These are phyloP conservation scores for Candida ponderosae DNA, from an alignment of 805 yeast genomes.

Conservation along the genomic window DNA sequence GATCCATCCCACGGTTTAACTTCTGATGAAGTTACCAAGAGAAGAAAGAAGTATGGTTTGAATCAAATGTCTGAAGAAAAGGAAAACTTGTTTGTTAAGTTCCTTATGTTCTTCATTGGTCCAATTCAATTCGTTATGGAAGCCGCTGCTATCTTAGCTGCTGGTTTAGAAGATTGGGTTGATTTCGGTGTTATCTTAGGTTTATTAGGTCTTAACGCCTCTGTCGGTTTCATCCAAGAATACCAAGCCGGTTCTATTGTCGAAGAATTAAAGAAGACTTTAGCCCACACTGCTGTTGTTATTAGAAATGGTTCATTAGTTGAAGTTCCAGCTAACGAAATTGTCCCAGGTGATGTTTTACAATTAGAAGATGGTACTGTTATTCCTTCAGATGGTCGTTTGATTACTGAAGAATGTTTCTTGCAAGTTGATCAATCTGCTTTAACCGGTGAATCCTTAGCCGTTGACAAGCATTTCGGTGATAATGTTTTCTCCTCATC, in stretches of 20 bases:
- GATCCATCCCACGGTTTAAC: slow-evolving; percentile 73
- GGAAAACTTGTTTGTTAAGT: slow-evolving; percentile 73
- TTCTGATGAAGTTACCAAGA: slow-evolving; percentile 66
- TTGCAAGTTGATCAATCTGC: slow-evolving; percentile 95
- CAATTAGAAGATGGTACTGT: slow-evolving; percentile 91
- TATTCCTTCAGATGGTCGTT: slow-evolving; percentile 88
- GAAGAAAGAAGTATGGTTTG: slow-evolving; percentile 87
- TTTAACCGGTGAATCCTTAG: slow-evolving; percentile 94
- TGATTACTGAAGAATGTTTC: slow-evolving; percentile 77
- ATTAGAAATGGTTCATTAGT: slow-evolving; percentile 72
- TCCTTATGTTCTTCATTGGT: slow-evolving; percentile 83
- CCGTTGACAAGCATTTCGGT: slow-evolving; percentile 87
- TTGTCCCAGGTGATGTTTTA: slow-evolving; percentile 93
- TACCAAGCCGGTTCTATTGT: slow-evolving; percentile 98
- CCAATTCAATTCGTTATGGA: slow-evolving; percentile 97
- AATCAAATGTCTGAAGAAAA: slow-evolving; percentile 88
- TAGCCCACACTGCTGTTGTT: slow-evolving; percentile 83
- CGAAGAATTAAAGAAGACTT: slow-evolving; percentile 90
- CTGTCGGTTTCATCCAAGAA: slow-evolving; percentile 95
- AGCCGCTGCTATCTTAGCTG: slow-evolving; percentile 92
- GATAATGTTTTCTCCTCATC: slow-evolving; percentile 88
- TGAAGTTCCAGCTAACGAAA: slow-evolving; percentile 75
- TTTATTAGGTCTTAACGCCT: slow-evolving; percentile 77
- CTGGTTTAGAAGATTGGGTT: slow-evolving; percentile 97
- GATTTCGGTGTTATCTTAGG: slow-evolving; percentile 97